These are phyloP conservation scores for Hydrangea macrophylla DNA, from an alignment of 148 eudicot species.

Conservation along the genomic window DNA sequence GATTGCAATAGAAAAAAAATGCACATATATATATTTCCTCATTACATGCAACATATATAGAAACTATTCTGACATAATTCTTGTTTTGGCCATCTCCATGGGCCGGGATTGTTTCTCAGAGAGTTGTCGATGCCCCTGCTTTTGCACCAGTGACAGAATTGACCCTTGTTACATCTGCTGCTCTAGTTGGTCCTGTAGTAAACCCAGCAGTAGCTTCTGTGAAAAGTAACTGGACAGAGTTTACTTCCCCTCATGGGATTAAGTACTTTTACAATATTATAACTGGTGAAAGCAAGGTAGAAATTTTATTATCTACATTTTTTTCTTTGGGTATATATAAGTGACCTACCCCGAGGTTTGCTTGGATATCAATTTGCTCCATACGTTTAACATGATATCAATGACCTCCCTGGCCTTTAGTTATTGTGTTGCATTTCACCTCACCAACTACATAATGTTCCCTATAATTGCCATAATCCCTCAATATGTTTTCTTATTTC, in stretches of 20 bases:
- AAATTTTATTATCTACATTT: conserved; percentile 6
- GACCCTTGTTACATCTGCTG: conserved; percentile 36
- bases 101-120: conserved; percentile 46
- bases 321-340: no score
- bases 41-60: neutral
- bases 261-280: conserved; percentile 82
- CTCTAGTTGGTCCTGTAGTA: conserved; percentile 28
- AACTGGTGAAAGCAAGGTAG: conserved; percentile 94
- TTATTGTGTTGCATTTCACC: no score
- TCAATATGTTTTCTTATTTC: no score
- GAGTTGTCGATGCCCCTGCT: conserved; percentile 32
- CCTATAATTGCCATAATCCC: no score
- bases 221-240: conserved; percentile 90
- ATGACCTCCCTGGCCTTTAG: no score
- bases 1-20: no score
- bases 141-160: conserved; percentile 35
- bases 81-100: conserved; percentile 52
- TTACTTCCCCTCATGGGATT: conserved; percentile 83
- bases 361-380: no score
- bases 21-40: no score
- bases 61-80: neutral
- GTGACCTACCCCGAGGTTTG: no score
- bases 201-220: conserved; percentile 35
- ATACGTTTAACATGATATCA: no score
- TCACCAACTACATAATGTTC: no score